Evolutionary conservation across 257 asterid species (phyloP), one percentile per base, ranked within the genome.

Genomic region (Leonotis leonurus): DNA sequence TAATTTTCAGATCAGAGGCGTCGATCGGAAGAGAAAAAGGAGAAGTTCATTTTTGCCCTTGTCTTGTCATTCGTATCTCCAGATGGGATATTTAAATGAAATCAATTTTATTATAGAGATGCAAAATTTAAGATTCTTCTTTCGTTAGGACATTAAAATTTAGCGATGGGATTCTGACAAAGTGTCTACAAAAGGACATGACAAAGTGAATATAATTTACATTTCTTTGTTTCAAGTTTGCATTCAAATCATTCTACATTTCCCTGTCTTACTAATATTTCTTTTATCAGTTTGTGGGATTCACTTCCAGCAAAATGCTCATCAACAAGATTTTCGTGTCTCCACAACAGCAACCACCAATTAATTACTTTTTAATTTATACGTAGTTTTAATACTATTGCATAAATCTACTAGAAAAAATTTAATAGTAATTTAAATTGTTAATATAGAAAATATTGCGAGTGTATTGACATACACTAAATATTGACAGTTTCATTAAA

Each of bases 271-370:
- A 5, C 26, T 61, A 39, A 54, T 26, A 33, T n/a, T 68, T 32
- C n/a, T 3, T 41, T 0, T 14, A 4, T 18, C 3, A 33, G 62
- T 33, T 33, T 25, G 5, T 21, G 65, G 21, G 70, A 63, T 71
- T 56, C 32, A 46, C 39, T 20, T 29, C 67, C 66, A 70, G 53
- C 74, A 45, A 61, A 53, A 54, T 41, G 53, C 22, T 63, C 44
- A 9, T 14, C 22, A 33, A 33, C 68, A 59, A 59, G 77, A 65
- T 72, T 16, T 51, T 18, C 54, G 0, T 72, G 77, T 72, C 77
- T 40, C 22, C 51, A 48, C 14, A 17, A 2, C 4, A 17, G 17
- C 57, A 70, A 43, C 49, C 39, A 45, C 27, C 5, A 58, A 50
- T 52, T 30, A 12, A 35, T 13, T 39, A 27, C n/a, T n/a, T n/a